Conservation (phyloP, 495 filamentous ascomycete genomes). For the Elasticomyces elasticus region DNA sequence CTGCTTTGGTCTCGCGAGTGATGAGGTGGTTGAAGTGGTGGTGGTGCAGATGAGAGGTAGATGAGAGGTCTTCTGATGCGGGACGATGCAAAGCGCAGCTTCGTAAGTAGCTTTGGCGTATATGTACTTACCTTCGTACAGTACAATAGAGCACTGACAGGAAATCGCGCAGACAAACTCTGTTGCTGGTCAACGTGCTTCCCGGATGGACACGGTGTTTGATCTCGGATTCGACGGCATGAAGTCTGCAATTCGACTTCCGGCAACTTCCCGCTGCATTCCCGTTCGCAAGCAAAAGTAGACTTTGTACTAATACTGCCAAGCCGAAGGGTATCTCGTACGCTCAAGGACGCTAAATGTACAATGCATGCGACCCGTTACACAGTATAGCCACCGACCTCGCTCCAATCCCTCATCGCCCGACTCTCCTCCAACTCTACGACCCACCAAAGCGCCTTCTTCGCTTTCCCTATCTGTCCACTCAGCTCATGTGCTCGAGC, state of each 20-base stretch:
- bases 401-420: conserved; percentile 51
- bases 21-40: neutral
- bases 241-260: no score
- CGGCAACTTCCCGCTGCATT: no score
- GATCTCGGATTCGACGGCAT: no score
- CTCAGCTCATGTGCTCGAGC: conserved; percentile 76
- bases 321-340: no score
- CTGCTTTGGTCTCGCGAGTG: neutral
- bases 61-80: neutral
- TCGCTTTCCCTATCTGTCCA: conserved; percentile 73
- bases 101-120: neutral
- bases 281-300: no score
- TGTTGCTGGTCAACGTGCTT: no score
- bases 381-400: conserved; percentile 51
- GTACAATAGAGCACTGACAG: no score
- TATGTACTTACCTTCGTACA: neutral
- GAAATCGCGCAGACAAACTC: no score
- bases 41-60: neutral
- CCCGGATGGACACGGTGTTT: no score
- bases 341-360: neutral
- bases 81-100: neutral
- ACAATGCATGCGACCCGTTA: no score
- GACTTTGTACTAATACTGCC: no score
- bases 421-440: conserved; percentile 61
- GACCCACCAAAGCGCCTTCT: conserved; percentile 65